A percentile compares a stretch with the other conserved stretches of the same genome.
phyloP scores from a whole-genome alignment of 1,284 basidiomycete species.

The Microbotryum scabiosae region DNA sequence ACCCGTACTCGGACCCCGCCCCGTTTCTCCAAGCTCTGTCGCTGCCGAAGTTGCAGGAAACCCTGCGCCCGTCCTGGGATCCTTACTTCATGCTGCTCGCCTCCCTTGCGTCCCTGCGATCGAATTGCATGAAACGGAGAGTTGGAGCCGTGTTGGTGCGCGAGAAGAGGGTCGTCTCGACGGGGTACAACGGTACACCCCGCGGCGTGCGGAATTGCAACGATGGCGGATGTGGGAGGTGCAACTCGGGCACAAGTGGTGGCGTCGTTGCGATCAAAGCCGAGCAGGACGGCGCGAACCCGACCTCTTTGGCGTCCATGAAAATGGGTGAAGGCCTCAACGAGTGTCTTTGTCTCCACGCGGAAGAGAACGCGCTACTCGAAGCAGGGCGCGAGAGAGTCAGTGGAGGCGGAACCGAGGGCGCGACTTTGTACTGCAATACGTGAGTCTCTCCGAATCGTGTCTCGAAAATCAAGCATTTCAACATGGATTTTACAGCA shows the following conservation, averaged over 20 bases:
- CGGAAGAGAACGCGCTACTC: slow-evolving; percentile 93
- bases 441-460: slow-evolving; percentile 43
- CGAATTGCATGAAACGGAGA: slow-evolving; percentile 82
- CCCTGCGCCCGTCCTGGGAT: slow-evolving; percentile 82
- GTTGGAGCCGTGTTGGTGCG: slow-evolving; percentile 36
- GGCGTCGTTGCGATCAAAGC: background rate
- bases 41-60: slow-evolving; percentile 60
- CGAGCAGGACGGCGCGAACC: slow-evolving; percentile 5
- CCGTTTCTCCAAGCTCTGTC: slow-evolving; percentile 59
- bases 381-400: slow-evolving; percentile 30
- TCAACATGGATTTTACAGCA: no score
- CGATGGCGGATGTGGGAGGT: slow-evolving; percentile 71
- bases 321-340: slow-evolving; percentile 42
- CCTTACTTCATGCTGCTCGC: slow-evolving; percentile 93
- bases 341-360: slow-evolving; percentile 91
- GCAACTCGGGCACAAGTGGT: slow-evolving; percentile 48
- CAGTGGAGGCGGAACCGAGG: slow-evolving; percentile 47
- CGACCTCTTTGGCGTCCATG: slow-evolving; percentile 11
- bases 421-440: slow-evolving; percentile 78
- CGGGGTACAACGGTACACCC: slow-evolving; percentile 98
- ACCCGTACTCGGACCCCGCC: slow-evolving; percentile 55
- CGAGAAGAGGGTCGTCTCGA: slow-evolving; percentile 79
- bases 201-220: slow-evolving; percentile 80
- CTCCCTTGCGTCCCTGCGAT: slow-evolving; percentile 71
- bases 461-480: no score